Evolutionary conservation across 179 eudicot species (phyloP).

Genomic region (Amaranthus tricolor): DNA sequence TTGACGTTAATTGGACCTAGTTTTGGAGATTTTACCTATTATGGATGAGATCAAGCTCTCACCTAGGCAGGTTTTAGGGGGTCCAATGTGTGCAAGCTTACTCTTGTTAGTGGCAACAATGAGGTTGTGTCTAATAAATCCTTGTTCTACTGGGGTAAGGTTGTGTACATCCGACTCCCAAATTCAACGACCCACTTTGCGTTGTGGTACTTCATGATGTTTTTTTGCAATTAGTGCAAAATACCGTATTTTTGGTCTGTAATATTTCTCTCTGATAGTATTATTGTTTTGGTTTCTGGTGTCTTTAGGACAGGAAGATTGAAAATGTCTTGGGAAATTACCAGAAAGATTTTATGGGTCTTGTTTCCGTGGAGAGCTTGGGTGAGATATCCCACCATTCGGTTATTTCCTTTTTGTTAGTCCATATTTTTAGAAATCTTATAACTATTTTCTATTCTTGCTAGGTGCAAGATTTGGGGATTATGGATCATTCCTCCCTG

Average conservation of each 20-base stretch:
- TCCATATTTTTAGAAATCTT: conserved; percentile 5
- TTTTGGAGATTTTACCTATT: background rate
- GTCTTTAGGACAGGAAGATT: conserved; percentile 35
- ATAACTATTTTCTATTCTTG: conserved; percentile 8
- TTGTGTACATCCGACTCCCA: no score
- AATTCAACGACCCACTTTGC: no score
- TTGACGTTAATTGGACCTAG: background rate
- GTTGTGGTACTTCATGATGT: background rate
- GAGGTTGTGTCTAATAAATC: no score
- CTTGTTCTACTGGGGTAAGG: no score
- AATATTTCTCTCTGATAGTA: background rate
- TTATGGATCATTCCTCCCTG: conserved; percentile 48
- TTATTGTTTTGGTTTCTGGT: conserved; percentile 8
- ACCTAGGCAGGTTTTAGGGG: no score
- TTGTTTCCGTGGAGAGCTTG: conserved; percentile 29
- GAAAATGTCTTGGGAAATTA: conserved; percentile 37
- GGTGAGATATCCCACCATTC: conserved; percentile 31
- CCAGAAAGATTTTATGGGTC: conserved; percentile 39
- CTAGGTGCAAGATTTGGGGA: conserved; percentile 44
- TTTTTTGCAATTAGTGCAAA: background rate
- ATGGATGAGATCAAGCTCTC: background rate
- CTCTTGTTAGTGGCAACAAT: no score
- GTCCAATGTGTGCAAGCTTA: no score
- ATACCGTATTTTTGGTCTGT: background rate
- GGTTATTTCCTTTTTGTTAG: conserved; percentile 1